Evolutionary conservation across 2,329 filamentous ascomycete species (phyloP).

Genomic region (Hymenoscyphus occultus): DNA sequence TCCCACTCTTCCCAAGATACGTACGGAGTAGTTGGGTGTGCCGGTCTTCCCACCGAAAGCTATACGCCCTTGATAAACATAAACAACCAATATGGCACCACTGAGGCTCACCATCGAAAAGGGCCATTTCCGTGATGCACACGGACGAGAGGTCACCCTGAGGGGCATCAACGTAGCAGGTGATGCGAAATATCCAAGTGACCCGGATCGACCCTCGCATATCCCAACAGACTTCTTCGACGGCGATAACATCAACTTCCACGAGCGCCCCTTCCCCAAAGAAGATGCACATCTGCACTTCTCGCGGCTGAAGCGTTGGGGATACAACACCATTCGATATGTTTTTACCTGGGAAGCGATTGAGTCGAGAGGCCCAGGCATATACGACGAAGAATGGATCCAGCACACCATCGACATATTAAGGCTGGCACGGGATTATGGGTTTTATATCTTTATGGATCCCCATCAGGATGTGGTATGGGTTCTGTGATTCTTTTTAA

Average conservation of each 20-base stretch:
- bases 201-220: conserved; percentile 79
- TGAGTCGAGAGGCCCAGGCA: conserved; percentile 84
- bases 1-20: neutral
- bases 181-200: conserved; percentile 84
- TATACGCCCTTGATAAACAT: neutral
- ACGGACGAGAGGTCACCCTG: conserved; percentile 81
- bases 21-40: neutral
- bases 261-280: conserved; percentile 77
- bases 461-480: conserved; percentile 94
- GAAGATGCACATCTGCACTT: conserved; percentile 86
- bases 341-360: conserved; percentile 99
- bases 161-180: conserved; percentile 92
- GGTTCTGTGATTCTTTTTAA: conserved; percentile 28
- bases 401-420: conserved; percentile 84
- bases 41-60: neutral
- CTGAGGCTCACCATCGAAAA: conserved; percentile 82
- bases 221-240: conserved; percentile 80
- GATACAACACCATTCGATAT: conserved; percentile 95
- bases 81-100: conserved; percentile 56
- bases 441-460: conserved; percentile 97
- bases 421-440: conserved; percentile 80
- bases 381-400: conserved; percentile 93
- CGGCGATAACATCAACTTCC: conserved; percentile 86
- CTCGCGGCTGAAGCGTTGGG: conserved; percentile 77
- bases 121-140: conserved; percentile 74